phyloP scores from a whole-genome alignment of 768 basidiomycete genomes.

The Mycena vitilis region DNA sequence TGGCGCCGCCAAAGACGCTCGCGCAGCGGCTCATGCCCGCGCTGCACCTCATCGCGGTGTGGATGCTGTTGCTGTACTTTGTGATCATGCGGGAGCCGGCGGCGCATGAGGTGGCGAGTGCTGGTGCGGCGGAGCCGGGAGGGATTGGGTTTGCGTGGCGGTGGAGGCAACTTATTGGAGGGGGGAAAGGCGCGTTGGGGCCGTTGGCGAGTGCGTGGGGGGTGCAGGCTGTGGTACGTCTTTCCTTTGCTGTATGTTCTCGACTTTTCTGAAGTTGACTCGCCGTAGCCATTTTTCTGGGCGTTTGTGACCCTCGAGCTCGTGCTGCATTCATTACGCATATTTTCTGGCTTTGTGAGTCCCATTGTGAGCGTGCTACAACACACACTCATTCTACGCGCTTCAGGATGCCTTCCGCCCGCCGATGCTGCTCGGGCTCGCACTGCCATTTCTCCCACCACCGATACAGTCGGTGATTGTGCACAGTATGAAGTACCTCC shows the following conservation, averaged over 20 bases:
- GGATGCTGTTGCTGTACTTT: constrained; percentile 76
- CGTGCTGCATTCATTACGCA: constrained; percentile 75
- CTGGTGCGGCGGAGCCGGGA: constrained; percentile 44
- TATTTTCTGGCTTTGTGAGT: constrained; percentile 78
- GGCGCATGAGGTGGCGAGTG: constrained; percentile 53
- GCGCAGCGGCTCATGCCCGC: constrained; percentile 74
- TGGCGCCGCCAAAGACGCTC: constrained; percentile 51
- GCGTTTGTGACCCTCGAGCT: constrained; percentile 81
- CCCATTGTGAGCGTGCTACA: not conserved
- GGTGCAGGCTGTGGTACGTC: constrained; percentile 70
- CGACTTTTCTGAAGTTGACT: constrained; percentile 2
- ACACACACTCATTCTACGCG: constrained; percentile 1
- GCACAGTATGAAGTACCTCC: constrained; percentile 73
- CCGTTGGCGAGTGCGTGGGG: constrained; percentile 48
- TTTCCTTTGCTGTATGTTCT: not conserved
- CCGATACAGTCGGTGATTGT: constrained; percentile 72
- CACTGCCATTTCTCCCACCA: constrained; percentile 73
- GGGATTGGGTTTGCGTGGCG: constrained; percentile 59
- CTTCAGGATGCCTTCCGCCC: constrained; percentile 68
- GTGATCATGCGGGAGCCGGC: constrained; percentile 74
- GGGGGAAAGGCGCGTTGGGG: constrained; percentile 40
- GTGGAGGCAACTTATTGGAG: constrained; percentile 69
- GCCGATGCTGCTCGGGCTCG: constrained; percentile 68
- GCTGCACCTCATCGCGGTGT: constrained; percentile 72
- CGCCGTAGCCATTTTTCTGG: constrained; percentile 82